phyloP scores from a whole-genome alignment of 345 rosid genomes.

The Luvunga scandens region DNA sequence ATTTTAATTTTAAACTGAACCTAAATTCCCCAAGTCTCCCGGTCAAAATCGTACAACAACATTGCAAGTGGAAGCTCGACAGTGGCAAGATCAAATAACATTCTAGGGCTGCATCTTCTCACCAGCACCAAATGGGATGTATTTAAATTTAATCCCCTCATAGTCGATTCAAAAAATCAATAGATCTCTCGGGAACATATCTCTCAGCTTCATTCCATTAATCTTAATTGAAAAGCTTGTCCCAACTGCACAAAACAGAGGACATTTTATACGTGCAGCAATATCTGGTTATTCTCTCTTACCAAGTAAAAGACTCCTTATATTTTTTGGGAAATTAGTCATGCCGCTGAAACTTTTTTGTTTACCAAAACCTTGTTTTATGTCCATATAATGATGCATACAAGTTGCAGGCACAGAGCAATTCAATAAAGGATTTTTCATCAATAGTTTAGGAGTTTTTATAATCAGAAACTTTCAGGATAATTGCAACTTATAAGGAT shows the following conservation, averaged over 20 bases:
- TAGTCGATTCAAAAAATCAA: not conserved
- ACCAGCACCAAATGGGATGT: constrained; percentile 27
- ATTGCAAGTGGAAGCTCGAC: constrained; percentile 16
- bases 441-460: too few species aligned
- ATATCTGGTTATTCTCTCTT: not conserved
- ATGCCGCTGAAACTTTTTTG: not conserved
- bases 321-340: not conserved
- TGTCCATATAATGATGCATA: not conserved
- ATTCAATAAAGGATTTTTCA: too few species aligned
- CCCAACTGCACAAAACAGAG: not conserved
- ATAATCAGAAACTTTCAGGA: too few species aligned
- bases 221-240: not conserved
- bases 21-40: constrained; percentile 1
- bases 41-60: constrained; percentile 25
- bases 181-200: constrained; percentile 16
- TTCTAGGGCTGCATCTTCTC: constrained; percentile 27
- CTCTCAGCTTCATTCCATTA: constrained; percentile 19
- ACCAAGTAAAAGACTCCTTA: not conserved
- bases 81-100: not conserved
- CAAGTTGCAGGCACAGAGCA: not conserved
- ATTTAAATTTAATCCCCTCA: constrained; percentile 14
- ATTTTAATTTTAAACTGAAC: too few species aligned
- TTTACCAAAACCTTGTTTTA: too few species aligned
- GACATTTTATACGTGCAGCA: not conserved
- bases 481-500: too few species aligned